Evolutionary conservation across 805 yeast species (phyloP).

Genomic region (Kluyveromyces starmeri): DNA sequence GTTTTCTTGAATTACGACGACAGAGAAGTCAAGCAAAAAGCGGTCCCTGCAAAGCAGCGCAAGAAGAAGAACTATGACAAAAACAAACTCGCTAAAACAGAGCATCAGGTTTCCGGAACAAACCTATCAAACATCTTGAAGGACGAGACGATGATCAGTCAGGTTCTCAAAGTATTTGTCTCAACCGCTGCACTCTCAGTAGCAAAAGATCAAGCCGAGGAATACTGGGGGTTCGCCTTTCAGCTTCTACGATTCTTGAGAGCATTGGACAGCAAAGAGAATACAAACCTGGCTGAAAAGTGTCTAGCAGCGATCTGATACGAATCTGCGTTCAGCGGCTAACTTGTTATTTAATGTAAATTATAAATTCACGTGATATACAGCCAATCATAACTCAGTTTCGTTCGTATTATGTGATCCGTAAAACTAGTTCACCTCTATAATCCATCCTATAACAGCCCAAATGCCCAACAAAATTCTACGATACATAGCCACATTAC

Average conservation of each 20-base stretch:
- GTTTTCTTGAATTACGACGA: slow-evolving; percentile 27
- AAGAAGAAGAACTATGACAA: slow-evolving; percentile 4
- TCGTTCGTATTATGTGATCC: no score
- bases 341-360: no score
- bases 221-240: slow-evolving; percentile 30
- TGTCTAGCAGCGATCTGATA: slow-evolving; percentile 18
- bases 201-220: slow-evolving; percentile 21
- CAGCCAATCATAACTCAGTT: slow-evolving; percentile 12
- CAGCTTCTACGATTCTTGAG: slow-evolving; percentile 24
- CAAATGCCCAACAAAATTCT: no score
- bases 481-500: no score
- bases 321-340: no score
- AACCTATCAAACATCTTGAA: slow-evolving; percentile 15
- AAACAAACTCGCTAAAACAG: not conserved
- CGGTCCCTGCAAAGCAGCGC: not conserved
- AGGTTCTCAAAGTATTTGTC: slow-evolving; percentile 23
- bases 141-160: slow-evolving; percentile 27
- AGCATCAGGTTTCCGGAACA: not conserved
- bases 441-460: no score
- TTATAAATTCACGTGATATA: slow-evolving; percentile 12
- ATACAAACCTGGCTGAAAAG: slow-evolving; percentile 16
- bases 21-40: not conserved
- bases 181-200: slow-evolving; percentile 21
- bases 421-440: no score
- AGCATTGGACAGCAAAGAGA: slow-evolving; percentile 23